Conservation (phyloP, 23 red algal species). For the Gracilaria gracilis region DNA sequence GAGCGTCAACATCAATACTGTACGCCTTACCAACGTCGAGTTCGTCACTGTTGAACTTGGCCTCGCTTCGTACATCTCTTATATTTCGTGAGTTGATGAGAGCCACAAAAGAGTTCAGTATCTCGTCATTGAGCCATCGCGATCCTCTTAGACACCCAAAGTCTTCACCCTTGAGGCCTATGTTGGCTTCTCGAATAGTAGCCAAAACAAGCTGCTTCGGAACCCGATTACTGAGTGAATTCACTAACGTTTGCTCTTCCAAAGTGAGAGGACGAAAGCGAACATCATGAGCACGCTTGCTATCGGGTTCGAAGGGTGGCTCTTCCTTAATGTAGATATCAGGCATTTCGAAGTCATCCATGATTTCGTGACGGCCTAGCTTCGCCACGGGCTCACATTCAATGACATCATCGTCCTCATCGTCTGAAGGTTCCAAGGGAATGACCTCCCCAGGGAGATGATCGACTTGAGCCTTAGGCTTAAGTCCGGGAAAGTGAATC, state of each 20-base stretch:
- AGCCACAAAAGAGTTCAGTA: constrained; percentile 83
- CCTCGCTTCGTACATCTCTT: constrained; percentile 11
- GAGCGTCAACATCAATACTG: constrained; percentile 21
- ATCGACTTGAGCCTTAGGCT: background rate
- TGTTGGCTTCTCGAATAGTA: constrained; percentile 58
- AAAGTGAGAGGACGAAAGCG: constrained; percentile 11
- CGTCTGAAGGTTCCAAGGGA: constrained; percentile 11
- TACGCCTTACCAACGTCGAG: background rate
- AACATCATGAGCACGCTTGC: constrained; percentile 7
- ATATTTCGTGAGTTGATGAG: constrained; percentile 73
- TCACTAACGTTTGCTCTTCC: constrained; percentile 1
- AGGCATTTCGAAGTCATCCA: constrained; percentile 1
- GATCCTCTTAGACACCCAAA: constrained; percentile 62
- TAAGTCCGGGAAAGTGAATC: background rate
- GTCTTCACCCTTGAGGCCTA: constrained; percentile 60
- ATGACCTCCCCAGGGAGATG: background rate
- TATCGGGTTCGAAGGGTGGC: background rate
- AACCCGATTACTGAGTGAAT: constrained; percentile 16
- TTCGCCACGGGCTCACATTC: background rate
- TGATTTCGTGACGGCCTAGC: background rate
- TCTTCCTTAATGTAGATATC: background rate
- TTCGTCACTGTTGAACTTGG: background rate
- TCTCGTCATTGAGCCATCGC: constrained; percentile 85
- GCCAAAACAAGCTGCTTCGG: constrained; percentile 35
- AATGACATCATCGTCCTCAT: constrained; percentile 2